Evolutionary conservation across 257 asterid genomes (phyloP).

Genomic region (Salvia rosmarinus): DNA sequence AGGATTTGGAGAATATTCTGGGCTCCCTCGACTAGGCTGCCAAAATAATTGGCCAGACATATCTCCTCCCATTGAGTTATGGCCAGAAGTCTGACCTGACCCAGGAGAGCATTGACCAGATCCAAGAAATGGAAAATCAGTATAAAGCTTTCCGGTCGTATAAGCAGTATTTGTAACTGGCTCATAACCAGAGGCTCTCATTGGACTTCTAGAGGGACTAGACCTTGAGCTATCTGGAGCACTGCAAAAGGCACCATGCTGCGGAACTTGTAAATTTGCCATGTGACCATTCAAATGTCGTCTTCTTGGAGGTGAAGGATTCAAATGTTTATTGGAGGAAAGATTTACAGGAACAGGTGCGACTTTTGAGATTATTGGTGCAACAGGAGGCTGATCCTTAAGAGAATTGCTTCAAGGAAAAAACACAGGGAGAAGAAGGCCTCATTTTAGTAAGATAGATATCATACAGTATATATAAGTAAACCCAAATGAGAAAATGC

Average conservation of each 20-base stretch:
- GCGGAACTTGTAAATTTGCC: slow-evolving; percentile 78
- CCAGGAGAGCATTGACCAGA: slow-evolving; percentile 99
- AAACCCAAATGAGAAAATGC: slow-evolving; percentile 23
- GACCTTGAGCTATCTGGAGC: slow-evolving; percentile 98
- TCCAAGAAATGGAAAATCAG: slow-evolving; percentile 77
- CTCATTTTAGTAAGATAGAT: slow-evolving; percentile 35
- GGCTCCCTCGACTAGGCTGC: slow-evolving; percentile 96
- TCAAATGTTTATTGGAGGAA: slow-evolving; percentile 53
- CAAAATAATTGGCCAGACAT: slow-evolving; percentile 79
- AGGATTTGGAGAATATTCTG: slow-evolving; percentile 89
- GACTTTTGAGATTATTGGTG: slow-evolving; percentile 57
- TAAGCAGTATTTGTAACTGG: slow-evolving; percentile 60
- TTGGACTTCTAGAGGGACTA: slow-evolving; percentile 95
- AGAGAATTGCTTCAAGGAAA: slow-evolving; percentile 54
- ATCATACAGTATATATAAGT: slow-evolving; percentile 10
- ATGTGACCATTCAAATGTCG: slow-evolving; percentile 61
- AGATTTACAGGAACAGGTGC: slow-evolving; percentile 62
- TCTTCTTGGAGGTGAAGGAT: slow-evolving; percentile 76
- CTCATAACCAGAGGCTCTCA: slow-evolving; percentile 69
- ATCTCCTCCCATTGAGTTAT: slow-evolving; percentile 98
- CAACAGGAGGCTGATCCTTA: slow-evolving; percentile 64
- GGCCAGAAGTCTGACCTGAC: slow-evolving; percentile 97
- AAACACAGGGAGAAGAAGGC: slow-evolving; percentile 27
- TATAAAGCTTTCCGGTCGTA: slow-evolving; percentile 63
- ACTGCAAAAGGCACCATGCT: slow-evolving; percentile 69